Conservation (phyloP, 2,329 filamentous ascomycete species). For the Paecilomyces dactylethromorphus region DNA sequence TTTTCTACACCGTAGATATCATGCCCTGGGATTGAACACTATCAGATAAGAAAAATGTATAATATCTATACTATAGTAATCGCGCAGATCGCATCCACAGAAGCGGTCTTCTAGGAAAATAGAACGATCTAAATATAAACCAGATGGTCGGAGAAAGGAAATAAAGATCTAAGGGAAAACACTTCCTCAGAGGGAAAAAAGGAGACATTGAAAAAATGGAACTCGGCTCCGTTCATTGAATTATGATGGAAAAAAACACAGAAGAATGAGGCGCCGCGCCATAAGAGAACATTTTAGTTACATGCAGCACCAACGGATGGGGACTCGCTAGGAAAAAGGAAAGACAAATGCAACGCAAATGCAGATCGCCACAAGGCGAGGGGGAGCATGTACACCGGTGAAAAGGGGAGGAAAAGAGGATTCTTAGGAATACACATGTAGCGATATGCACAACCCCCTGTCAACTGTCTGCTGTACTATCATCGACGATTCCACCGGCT, state of each 20-base stretch:
- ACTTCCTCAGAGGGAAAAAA: not conserved
- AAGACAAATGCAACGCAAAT: constrained; percentile 6
- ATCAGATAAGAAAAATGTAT: not conserved
- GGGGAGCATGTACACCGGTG: constrained; percentile 12
- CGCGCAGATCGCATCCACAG: not conserved
- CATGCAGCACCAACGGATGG: not conserved
- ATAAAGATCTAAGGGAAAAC: not conserved
- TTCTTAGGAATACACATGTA: constrained; percentile 1
- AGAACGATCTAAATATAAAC: not conserved
- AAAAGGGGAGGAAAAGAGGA: constrained; percentile 7
- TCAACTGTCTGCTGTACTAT: not conserved
- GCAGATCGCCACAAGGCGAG: not conserved
- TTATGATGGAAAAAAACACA: not conserved
- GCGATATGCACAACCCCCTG: not conserved
- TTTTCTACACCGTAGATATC: not conserved
- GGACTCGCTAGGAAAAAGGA: not conserved
- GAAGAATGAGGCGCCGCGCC: not conserved
- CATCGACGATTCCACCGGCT: not conserved
- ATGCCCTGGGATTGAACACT: no score
- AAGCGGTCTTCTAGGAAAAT: not conserved
- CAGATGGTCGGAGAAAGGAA: not conserved
- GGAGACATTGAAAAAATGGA: not conserved
- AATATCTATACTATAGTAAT: not conserved
- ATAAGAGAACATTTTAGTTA: not conserved
- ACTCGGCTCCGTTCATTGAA: not conserved